Evolutionary conservation across 2,329 filamentous ascomycete genomes (phyloP).

Genomic region (Zymoseptoria passerinii): DNA sequence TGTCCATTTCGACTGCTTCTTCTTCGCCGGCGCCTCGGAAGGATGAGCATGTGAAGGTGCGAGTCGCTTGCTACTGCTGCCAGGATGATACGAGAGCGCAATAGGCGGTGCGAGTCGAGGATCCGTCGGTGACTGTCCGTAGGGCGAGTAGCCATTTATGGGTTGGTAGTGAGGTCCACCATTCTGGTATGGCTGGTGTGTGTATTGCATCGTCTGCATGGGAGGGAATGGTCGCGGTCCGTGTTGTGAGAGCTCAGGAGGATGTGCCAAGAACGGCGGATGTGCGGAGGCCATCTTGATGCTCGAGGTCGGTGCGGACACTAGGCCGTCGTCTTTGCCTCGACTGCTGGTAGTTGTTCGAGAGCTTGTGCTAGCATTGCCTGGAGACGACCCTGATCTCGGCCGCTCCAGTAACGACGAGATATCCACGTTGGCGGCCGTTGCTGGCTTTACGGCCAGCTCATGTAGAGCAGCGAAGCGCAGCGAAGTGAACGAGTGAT

Average conservation of each 20-base stretch:
- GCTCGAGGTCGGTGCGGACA: slow-evolving; percentile 16
- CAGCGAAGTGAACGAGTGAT: slow-evolving; percentile 8
- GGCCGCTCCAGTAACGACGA: slow-evolving; percentile 72
- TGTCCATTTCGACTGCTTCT: slow-evolving; percentile 96
- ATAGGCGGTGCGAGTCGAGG: slow-evolving; percentile 21
- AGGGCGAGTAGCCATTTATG: slow-evolving; percentile 22
- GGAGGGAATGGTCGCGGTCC: slow-evolving; percentile 16
- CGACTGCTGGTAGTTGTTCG: slow-evolving; percentile 22
- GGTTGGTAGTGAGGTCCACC: slow-evolving; percentile 19
- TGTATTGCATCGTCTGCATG: slow-evolving; percentile 25
- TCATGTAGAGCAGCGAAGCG: slow-evolving; percentile 22
- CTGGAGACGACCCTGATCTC: slow-evolving; percentile 59
- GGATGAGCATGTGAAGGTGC: slow-evolving; percentile 41
- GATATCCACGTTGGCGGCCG: slow-evolving; percentile 85
- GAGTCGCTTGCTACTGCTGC: slow-evolving; percentile 32
- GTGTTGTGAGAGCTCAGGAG: slow-evolving; percentile 14
- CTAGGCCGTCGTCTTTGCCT: slow-evolving; percentile 18
- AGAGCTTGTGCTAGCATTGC: slow-evolving; percentile 37
- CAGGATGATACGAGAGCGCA: slow-evolving; percentile 36
- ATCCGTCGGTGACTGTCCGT: slow-evolving; percentile 23
- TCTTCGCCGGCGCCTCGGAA: slow-evolving; percentile 66
- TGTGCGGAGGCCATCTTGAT: slow-evolving; percentile 18
- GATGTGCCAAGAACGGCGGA: slow-evolving; percentile 15
- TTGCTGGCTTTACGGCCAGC: slow-evolving; percentile 37
- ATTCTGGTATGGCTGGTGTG: slow-evolving; percentile 15